A percentile compares a stretch with the other conserved stretches of the same genome.
These are phyloP conservation scores for Raddia guianensis DNA, from an alignment of 176 grass and related monocot species.

Conservation along the genomic window DNA sequence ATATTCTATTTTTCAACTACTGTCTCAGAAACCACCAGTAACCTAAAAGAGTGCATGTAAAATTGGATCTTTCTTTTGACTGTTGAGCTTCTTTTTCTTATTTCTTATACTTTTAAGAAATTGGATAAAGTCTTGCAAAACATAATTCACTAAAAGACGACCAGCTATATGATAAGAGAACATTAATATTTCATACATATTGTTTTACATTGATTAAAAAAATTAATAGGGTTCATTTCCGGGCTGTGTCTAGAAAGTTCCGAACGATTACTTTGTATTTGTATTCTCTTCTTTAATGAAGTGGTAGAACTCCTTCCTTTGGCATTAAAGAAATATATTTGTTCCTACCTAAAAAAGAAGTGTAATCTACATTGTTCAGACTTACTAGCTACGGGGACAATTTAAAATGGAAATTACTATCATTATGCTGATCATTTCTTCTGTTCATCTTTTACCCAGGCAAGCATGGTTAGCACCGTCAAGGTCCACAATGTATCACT, in stretches of 20 bases:
- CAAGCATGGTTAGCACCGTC: conserved; percentile 54
- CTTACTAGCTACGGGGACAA: background rate
- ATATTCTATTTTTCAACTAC: background rate
- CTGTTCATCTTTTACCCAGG: conserved; percentile 30
- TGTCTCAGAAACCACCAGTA: background rate
- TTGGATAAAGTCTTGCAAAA: conserved; percentile 1
- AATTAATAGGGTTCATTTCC: background rate
- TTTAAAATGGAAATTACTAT: background rate
- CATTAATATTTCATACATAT: background rate
- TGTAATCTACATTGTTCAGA: background rate
- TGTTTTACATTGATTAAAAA: background rate
- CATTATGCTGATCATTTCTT: background rate
- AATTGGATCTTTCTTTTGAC: background rate
- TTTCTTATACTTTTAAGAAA: background rate
- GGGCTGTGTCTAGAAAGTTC: background rate
- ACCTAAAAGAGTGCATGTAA: conserved; percentile 1
- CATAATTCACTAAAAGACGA: background rate
- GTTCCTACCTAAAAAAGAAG: background rate
- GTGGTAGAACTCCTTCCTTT: too few relatives aligned
- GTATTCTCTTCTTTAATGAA: too few relatives aligned
- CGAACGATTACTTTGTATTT: background rate
- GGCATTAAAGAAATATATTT: too few relatives aligned
- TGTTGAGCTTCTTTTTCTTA: background rate
- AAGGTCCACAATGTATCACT: conserved; percentile 83
- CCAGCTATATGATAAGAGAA: background rate